These are phyloP conservation scores for Fomitopsis serialis DNA, from an alignment of 768 basidiomycete genomes.

Conservation along the genomic window DNA sequence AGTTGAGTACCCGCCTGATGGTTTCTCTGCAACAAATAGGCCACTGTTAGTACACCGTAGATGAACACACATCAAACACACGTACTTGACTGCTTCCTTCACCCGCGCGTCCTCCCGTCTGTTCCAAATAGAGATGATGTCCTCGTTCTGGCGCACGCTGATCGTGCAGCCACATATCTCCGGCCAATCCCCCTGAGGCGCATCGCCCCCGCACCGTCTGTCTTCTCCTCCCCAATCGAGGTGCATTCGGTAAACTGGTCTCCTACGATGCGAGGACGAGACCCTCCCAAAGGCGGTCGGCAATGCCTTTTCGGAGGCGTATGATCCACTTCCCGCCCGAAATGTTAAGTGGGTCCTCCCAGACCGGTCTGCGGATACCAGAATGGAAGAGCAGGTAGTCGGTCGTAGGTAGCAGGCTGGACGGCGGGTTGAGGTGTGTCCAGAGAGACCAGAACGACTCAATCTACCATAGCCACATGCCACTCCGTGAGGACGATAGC, in stretches of 20 bases:
- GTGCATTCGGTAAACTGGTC: slow-evolving; percentile 81
- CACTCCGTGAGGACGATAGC: background rate
- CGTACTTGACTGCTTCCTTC: slow-evolving; percentile 79
- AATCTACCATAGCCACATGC: slow-evolving; percentile 40
- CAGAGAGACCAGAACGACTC: slow-evolving; percentile 96
- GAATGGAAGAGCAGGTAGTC: slow-evolving; percentile 92
- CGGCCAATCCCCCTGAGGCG: slow-evolving; percentile 41
- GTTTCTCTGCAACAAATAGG: slow-evolving; percentile 53
- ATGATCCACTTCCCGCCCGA: slow-evolving; percentile 94
- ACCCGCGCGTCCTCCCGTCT: slow-evolving; percentile 73
- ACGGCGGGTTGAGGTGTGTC: slow-evolving; percentile 87
- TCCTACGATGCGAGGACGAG: slow-evolving; percentile 83
- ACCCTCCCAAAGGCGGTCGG: slow-evolving; percentile 90
- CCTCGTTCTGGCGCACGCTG: slow-evolving; percentile 89
- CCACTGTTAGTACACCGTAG: background rate
- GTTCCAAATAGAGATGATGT: slow-evolving; percentile 93
- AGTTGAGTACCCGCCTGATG: slow-evolving; percentile 66
- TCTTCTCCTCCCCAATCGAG: slow-evolving; percentile 32
- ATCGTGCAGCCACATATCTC: slow-evolving; percentile 95
- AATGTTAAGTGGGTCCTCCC: slow-evolving; percentile 91
- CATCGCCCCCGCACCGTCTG: slow-evolving; percentile 28
- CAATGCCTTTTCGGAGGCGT: slow-evolving; percentile 84
- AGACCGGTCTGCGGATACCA: slow-evolving; percentile 82
- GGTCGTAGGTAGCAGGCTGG: slow-evolving; percentile 79
- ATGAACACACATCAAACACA: background rate